Evolutionary conservation across 1,284 basidiomycete species (phyloP), one percentile per base, ranked within the genome.

Genomic region (Dichomitus squalens): DNA sequence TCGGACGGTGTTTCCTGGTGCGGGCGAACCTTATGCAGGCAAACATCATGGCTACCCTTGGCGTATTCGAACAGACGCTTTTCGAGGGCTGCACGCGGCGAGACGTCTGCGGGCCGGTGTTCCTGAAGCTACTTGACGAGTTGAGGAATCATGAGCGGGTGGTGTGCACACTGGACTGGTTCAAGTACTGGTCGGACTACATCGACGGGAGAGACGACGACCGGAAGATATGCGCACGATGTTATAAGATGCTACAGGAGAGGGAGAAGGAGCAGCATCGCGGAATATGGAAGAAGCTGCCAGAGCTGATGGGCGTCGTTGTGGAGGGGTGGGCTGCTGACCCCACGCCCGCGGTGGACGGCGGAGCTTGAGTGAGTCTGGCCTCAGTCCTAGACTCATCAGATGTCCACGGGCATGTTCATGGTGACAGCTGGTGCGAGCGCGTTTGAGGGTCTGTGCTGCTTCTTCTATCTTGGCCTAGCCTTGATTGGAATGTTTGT

Each of bases 291-390:
- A 38, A 31, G 23, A 39, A 20, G 49, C 52, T 60, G 9, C 58
- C 58, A 3, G 54, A 56, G 25, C 44, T 60, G 20, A 60, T 60
- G 58, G 52, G 48, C 14, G 51, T 60, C 12, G 20, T 41, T 4
- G 54, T 60, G 11, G 52, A 60, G 6, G 50, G 52, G 7, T 60
- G 58, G 58, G 51, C 51, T 16, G 53, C 48, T 2, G 57, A 58
- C 18, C 36, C 16, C 8, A 5, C 44, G 23, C 14, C 43, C 3
- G 25, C 16, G 14, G 12, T 25, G 14, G 7, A 31, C 43, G 20
- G 25, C 6, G n/a, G 14, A 29, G 25, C 21, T 31, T 7, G 4
- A 25, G 23, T 29, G 25, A 16, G 8, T 11, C 8, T 18, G 8
- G 18, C n/a, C n/a, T n/a, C n/a, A n/a, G n/a, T n/a, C n/a, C n/a